These are phyloP conservation scores for Colletotrichum sp. DNA, from an alignment of 2,329 filamentous ascomycete species.

Conservation along the genomic window DNA sequence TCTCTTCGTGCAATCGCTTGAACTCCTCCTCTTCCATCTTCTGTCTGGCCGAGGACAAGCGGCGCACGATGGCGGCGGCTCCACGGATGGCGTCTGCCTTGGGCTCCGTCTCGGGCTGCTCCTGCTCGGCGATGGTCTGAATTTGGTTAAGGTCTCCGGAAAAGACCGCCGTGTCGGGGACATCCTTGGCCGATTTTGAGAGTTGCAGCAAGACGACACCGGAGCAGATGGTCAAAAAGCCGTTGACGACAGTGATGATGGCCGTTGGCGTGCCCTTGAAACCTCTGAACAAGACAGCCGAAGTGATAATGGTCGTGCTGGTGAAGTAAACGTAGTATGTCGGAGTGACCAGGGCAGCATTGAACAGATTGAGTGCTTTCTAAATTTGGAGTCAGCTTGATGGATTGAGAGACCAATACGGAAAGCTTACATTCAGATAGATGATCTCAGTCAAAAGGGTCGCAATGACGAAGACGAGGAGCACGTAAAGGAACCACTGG, in stretches of 20 bases:
- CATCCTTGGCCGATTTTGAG: slow-evolving; percentile 98
- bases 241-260: slow-evolving; percentile 89
- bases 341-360: slow-evolving; percentile 93
- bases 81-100: slow-evolving; percentile 96
- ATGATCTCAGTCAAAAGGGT: slow-evolving; percentile 94
- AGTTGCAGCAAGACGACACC: slow-evolving; percentile 92
- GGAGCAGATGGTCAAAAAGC: slow-evolving; percentile 91
- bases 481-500: slow-evolving; percentile 94
- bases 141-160: slow-evolving; percentile 93
- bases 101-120: slow-evolving; percentile 94
- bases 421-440: slow-evolving; percentile 78
- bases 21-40: slow-evolving; percentile 83
- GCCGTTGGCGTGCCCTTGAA: slow-evolving; percentile 85
- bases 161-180: slow-evolving; percentile 92
- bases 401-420: neutral
- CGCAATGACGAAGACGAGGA: slow-evolving; percentile 87
- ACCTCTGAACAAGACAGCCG: slow-evolving; percentile 87
- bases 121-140: slow-evolving; percentile 91
- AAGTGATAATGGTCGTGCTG: slow-evolving; percentile 92
- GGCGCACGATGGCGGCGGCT: slow-evolving; percentile 83
- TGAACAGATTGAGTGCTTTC: slow-evolving; percentile 99
- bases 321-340: slow-evolving; percentile 99
- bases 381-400: slow-evolving; percentile 48
- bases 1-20: slow-evolving; percentile 80
- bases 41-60: slow-evolving; percentile 76